Evolutionary conservation across 495 filamentous ascomycete species (phyloP).

Genomic region (Gamarada debralockiae): DNA sequence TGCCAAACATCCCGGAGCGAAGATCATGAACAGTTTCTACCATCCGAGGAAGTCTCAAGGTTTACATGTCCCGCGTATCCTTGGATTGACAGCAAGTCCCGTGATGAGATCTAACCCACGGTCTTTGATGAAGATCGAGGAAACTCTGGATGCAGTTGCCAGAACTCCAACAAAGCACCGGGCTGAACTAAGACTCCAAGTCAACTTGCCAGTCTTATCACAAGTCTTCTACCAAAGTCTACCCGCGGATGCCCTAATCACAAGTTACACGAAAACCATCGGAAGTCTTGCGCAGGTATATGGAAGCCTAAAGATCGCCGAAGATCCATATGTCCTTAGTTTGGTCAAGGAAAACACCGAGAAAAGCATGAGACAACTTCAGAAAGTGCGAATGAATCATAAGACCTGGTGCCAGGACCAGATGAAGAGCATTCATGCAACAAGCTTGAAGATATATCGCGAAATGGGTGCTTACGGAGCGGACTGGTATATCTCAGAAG

Average conservation of each 20-base stretch:
- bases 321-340: slow-evolving; percentile 68
- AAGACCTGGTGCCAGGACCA: slow-evolving; percentile 64
- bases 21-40: slow-evolving; percentile 79
- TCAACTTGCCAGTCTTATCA: slow-evolving; percentile 62
- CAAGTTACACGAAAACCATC: slow-evolving; percentile 26
- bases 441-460: slow-evolving; percentile 44
- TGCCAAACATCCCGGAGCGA: slow-evolving; percentile 60
- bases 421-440: slow-evolving; percentile 53
- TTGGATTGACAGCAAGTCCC: slow-evolving; percentile 86
- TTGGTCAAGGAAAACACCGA: slow-evolving; percentile 37
- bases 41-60: slow-evolving; percentile 38
- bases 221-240: slow-evolving; percentile 41
- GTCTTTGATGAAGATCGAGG: slow-evolving; percentile 59
- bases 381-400: slow-evolving; percentile 40
- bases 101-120: slow-evolving; percentile 52
- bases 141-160: slow-evolving; percentile 70
- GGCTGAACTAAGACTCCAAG: slow-evolving; percentile 62
- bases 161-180: slow-evolving; percentile 69
- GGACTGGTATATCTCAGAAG: slow-evolving; percentile 64
- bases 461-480: slow-evolving; percentile 74
- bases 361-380: slow-evolving; percentile 34
- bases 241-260: not conserved
- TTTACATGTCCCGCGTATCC: slow-evolving; percentile 59
- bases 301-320: slow-evolving; percentile 48
- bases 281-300: slow-evolving; percentile 34